Percentiles rank a stretch among this genome's conserved stretches.
Evolutionary conservation across 2,329 filamentous ascomycete genomes (phyloP).

Genomic region (Pseudogymnoascus sp.): DNA sequence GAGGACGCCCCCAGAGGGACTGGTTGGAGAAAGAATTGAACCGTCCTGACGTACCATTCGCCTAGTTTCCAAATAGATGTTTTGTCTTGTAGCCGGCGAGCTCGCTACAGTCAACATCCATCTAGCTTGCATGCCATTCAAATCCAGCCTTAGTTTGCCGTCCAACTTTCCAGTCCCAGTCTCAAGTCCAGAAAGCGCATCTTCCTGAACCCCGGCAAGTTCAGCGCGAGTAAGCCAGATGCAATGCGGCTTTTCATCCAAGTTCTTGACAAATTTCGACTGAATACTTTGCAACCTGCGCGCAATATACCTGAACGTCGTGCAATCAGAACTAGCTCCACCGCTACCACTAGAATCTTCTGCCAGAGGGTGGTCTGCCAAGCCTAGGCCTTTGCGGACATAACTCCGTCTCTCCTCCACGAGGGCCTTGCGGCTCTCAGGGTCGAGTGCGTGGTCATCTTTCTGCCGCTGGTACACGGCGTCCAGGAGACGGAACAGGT

Average conservation of each 20-base stretch:
- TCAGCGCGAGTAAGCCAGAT: slow-evolving; percentile 66
- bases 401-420: neutral
- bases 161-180: slow-evolving; percentile 62
- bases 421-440: neutral
- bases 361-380: neutral
- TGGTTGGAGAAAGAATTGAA: slow-evolving; percentile 45
- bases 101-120: slow-evolving; percentile 63
- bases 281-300: slow-evolving; percentile 63
- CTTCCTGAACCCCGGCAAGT: slow-evolving; percentile 61
- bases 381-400: neutral
- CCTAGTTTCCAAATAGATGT: slow-evolving; percentile 63
- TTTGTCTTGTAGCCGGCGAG: slow-evolving; percentile 57
- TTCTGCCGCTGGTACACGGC: neutral
- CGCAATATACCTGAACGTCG: slow-evolving; percentile 43
- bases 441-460: neutral
- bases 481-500: neutral
- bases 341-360: neutral
- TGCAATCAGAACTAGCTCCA: neutral
- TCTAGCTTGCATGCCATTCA: slow-evolving; percentile 72
- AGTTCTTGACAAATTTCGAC: slow-evolving; percentile 65
- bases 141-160: slow-evolving; percentile 64
- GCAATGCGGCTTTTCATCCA: slow-evolving; percentile 70
- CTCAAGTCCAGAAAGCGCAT: slow-evolving; percentile 55
- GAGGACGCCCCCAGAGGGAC: neutral
- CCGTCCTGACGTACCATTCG: slow-evolving; percentile 58